Base-by-base conservation (phyloP, 352 stramenopile genomes). In the Pythium oligandrum region DNA sequence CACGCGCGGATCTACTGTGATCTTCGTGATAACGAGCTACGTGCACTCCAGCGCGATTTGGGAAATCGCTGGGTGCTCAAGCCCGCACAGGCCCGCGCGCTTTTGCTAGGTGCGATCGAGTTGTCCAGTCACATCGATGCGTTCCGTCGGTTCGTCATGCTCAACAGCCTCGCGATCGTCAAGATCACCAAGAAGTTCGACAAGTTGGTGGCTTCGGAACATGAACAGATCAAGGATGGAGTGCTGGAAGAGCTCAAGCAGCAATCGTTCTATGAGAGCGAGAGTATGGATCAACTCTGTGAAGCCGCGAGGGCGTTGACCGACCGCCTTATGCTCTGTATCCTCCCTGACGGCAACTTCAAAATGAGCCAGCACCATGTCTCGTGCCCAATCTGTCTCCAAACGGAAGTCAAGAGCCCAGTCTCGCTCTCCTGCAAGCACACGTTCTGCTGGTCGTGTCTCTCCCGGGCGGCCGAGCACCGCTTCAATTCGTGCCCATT, bases 121-220 rank as follows among this genome's bases (percentile, higher is more conserved):
- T 60, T 89, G 33, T 87, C 76, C 30, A 57, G 78, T 40, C 60
- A 74, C 30, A 66, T 92, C 46, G 81, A 92, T 46, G 75, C 78
- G 6, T 86, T 92, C 45, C 78, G 81, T 17, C 74, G 81, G 53
- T 92, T 84, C 56, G 75, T 90, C 47, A 64, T 92, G 46, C 71
- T 92, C 52, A 92, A 92, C 57, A 84, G 70, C 36, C 64, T 92
- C 34, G 81, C 81, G 35, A 69, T 92, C 32, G 77, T 90, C 51
- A 92, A 92, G 57, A 89, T 89, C 59, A 65, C 75, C 55, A 92
- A 92, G 64, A 92, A 92, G 58, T 87, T 88, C 45, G 81, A 87
- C 66, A 92, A 92, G 49, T 39, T 63, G 1, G 61, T 66, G 2
- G 67, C 62, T 8, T 42, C n/a, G 1, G 46, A 64, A 36, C 12